Conservation (phyloP, 2,329 filamentous ascomycete genomes). For the Chaetomium sp. region DNA sequence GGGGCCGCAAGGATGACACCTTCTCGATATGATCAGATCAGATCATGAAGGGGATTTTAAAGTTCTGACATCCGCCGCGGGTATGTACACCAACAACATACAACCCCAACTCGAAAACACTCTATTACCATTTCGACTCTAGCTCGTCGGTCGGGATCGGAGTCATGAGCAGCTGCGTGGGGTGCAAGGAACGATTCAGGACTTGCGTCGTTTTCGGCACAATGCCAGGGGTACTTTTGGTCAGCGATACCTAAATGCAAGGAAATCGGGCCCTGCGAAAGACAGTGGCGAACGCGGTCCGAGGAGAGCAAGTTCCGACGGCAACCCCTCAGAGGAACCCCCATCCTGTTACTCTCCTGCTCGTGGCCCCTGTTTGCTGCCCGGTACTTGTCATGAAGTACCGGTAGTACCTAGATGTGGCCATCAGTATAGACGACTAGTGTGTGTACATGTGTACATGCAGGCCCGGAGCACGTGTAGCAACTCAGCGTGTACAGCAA, state of each 20-base stretch:
- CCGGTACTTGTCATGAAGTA: background rate
- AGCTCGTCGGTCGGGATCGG: no score
- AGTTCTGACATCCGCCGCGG: background rate
- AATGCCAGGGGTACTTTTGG: background rate
- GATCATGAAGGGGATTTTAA: background rate
- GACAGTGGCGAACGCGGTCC: background rate
- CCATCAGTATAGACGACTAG: background rate
- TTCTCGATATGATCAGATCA: background rate
- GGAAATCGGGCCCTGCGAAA: background rate
- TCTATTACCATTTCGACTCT: background rate
- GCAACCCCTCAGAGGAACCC: background rate
- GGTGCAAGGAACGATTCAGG: background rate
- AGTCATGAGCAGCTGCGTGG: background rate
- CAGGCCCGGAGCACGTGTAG: background rate
- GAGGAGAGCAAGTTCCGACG: background rate
- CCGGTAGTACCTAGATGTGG: background rate
- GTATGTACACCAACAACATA: background rate
- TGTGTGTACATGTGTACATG: background rate
- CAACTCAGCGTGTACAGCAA: background rate
- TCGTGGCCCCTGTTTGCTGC: background rate
- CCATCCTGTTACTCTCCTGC: background rate
- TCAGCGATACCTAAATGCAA: background rate
- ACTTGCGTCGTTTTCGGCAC: background rate
- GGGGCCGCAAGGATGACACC: background rate
- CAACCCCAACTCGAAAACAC: background rate